These are phyloP conservation scores for Calendula officinalis DNA, from an alignment of 129 eudicot species.

Conservation along the genomic window DNA sequence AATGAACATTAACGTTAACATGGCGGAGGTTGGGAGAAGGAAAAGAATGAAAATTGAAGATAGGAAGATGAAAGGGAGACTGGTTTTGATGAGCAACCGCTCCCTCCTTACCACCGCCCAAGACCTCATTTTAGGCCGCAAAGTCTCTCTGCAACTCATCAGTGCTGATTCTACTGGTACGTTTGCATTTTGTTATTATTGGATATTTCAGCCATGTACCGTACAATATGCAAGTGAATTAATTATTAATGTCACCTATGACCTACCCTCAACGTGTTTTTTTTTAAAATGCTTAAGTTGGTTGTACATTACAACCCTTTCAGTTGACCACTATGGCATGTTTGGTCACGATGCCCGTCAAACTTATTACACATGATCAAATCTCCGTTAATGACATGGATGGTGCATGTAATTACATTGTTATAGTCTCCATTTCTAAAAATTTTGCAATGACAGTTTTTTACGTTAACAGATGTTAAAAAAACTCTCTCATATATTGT, in stretches of 20 bases:
- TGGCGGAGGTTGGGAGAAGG: conserved; percentile 26
- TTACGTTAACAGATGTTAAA: too few relatives aligned
- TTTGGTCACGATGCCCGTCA: too few relatives aligned
- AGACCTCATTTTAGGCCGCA: conserved; percentile 43
- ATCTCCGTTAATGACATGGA: too few relatives aligned
- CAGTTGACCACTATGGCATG: too few relatives aligned
- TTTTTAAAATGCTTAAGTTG: background rate
- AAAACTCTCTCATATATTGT: too few relatives aligned
- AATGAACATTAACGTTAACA: background rate
- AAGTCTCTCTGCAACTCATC: conserved; percentile 57
- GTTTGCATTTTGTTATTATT: background rate
- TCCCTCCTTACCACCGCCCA: background rate
- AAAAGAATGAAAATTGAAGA: conserved; percentile 23
- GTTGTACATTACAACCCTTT: conserved; percentile 30
- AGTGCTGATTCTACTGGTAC: conserved; percentile 31
- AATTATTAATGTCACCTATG: background rate
- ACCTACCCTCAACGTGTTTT: background rate
- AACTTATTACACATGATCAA: too few relatives aligned
- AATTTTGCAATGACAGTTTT: too few relatives aligned
- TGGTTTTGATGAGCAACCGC: conserved; percentile 47
- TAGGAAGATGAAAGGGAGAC: conserved; percentile 48
- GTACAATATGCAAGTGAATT: conserved; percentile 13
- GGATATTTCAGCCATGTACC: conserved; percentile 9
- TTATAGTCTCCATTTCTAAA: too few relatives aligned
- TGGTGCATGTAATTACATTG: too few relatives aligned